A percentile compares a stretch with the other conserved stretches of the same genome.
These are phyloP conservation scores for Limnomonas spitsbergensis DNA, from an alignment of 139 green algal genomes.

Conservation along the genomic window DNA sequence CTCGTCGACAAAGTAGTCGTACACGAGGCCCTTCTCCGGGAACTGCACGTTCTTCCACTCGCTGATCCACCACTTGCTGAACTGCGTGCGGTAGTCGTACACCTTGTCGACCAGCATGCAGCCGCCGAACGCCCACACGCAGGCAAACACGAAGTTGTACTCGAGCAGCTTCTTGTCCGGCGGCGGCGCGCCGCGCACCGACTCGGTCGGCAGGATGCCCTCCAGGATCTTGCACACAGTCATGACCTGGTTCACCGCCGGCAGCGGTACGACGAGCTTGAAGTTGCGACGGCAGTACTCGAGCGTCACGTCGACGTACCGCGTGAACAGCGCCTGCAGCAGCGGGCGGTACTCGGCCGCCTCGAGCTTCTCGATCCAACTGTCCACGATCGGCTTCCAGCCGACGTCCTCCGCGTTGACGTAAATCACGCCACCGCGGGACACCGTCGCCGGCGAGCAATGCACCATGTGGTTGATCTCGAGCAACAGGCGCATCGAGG, in stretches of 20 bases:
- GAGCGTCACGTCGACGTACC: slow-evolving; percentile 82
- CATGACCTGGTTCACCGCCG: slow-evolving; percentile 75
- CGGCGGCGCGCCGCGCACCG: slow-evolving; percentile 45
- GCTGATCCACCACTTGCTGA: slow-evolving; percentile 82
- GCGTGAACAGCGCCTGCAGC: slow-evolving; percentile 79
- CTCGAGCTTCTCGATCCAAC: slow-evolving; percentile 79
- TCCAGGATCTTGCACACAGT: slow-evolving; percentile 93
- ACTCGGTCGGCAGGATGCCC: slow-evolving; percentile 68
- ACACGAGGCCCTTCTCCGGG: slow-evolving; percentile 82
- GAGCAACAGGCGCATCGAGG: slow-evolving; percentile 85
- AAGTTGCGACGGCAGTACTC: slow-evolving; percentile 84
- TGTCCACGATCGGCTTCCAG: slow-evolving; percentile 81
- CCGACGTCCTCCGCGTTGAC: slow-evolving; percentile 84
- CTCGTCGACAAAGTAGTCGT: slow-evolving; percentile 88
- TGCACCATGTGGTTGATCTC: slow-evolving; percentile 81
- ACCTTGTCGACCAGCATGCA: slow-evolving; percentile 80
- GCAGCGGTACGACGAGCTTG: slow-evolving; percentile 76
- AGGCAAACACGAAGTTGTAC: slow-evolving; percentile 89
- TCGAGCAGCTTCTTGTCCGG: slow-evolving; percentile 86
- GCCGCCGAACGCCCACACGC: slow-evolving; percentile 89
- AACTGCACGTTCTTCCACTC: slow-evolving; percentile 75
- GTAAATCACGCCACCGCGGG: slow-evolving; percentile 87
- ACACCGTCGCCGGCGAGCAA: slow-evolving; percentile 89
- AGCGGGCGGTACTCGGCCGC: slow-evolving; percentile 67
- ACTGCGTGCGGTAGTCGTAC: slow-evolving; percentile 76